A percentile compares a stretch with the other conserved stretches of the same genome.
These are phyloP conservation scores for Sporothrix mexicana DNA, from an alignment of 2,329 filamentous ascomycete genomes.

Conservation along the genomic window DNA sequence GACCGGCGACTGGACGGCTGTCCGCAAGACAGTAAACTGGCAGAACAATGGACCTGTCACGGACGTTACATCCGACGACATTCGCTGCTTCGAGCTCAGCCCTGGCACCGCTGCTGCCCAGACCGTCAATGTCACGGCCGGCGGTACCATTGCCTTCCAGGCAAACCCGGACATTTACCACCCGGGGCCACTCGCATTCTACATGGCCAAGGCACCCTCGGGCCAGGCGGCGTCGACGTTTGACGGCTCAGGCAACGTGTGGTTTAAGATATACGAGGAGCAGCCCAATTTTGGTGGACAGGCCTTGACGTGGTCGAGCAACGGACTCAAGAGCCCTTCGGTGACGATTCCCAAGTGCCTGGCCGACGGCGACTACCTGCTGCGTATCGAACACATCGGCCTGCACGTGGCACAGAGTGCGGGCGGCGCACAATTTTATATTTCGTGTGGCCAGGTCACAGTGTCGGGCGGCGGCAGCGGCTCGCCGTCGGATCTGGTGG, in stretches of 20 bases:
- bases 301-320: slow-evolving; percentile 37
- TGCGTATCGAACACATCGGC: slow-evolving; percentile 44
- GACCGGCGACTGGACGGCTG: slow-evolving; percentile 42
- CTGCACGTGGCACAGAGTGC: slow-evolving; percentile 41
- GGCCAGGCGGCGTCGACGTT: slow-evolving; percentile 45
- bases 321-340: slow-evolving; percentile 35
- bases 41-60: slow-evolving; percentile 44
- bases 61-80: slow-evolving; percentile 41
- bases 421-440: slow-evolving; percentile 43
- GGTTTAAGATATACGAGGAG: slow-evolving; percentile 50
- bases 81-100: slow-evolving; percentile 43
- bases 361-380: slow-evolving; percentile 43
- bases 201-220: slow-evolving; percentile 47
- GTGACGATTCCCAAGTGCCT: slow-evolving; percentile 43
- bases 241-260: slow-evolving; percentile 45
- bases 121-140: slow-evolving; percentile 48
- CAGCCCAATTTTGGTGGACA: slow-evolving; percentile 40
- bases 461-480: slow-evolving; percentile 41
- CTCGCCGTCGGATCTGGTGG: slow-evolving; percentile 34
- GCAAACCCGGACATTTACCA: slow-evolving; percentile 48
- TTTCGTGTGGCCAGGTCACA: slow-evolving; percentile 42
- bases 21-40: slow-evolving; percentile 47
- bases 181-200: slow-evolving; percentile 48
- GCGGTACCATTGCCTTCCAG: slow-evolving; percentile 49
- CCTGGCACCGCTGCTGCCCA: slow-evolving; percentile 39